Conservation (phyloP, 2,329 filamentous ascomycete species). For the Aspergillus ustus region DNA sequence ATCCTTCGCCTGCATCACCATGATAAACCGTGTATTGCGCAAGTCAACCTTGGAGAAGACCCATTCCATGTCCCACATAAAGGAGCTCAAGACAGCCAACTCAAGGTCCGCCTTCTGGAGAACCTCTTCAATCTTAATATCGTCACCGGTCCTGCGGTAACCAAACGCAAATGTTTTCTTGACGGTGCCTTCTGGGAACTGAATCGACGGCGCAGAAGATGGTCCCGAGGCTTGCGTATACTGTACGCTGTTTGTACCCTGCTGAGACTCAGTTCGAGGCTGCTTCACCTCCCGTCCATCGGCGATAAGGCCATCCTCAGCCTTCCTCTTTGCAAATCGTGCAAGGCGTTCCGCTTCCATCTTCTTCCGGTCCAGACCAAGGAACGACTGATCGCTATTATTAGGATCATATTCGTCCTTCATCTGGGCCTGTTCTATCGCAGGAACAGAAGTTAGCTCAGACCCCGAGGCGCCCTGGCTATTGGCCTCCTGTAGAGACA, state of each 20-base stretch:
- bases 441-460: neutral
- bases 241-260: neutral
- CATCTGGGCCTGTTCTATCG: neutral
- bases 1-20: conserved; percentile 65
- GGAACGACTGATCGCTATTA: conserved; percentile 38
- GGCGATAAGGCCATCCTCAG: conserved; percentile 42
- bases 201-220: conserved; percentile 31
- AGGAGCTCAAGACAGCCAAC: conserved; percentile 83
- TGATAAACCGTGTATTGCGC: conserved; percentile 63
- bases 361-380: conserved; percentile 72
- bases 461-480: conserved; percentile 8
- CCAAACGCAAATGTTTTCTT: conserved; percentile 80
- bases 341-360: conserved; percentile 86
- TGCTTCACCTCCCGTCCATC: conserved; percentile 31
- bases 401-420: neutral
- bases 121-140: conserved; percentile 88
- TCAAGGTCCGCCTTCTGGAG: conserved; percentile 73
- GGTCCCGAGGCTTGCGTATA: conserved; percentile 9
- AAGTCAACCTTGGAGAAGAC: conserved; percentile 71
- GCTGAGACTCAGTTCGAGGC: conserved; percentile 19
- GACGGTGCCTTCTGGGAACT: conserved; percentile 67
- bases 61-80: conserved; percentile 84
- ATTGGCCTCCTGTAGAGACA: conserved; percentile 36
- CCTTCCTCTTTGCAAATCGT: conserved; percentile 65
- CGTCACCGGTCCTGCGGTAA: conserved; percentile 64